These are phyloP conservation scores for Chloromonas sp. DNA, from an alignment of 163 green algal species.

Conservation along the genomic window DNA sequence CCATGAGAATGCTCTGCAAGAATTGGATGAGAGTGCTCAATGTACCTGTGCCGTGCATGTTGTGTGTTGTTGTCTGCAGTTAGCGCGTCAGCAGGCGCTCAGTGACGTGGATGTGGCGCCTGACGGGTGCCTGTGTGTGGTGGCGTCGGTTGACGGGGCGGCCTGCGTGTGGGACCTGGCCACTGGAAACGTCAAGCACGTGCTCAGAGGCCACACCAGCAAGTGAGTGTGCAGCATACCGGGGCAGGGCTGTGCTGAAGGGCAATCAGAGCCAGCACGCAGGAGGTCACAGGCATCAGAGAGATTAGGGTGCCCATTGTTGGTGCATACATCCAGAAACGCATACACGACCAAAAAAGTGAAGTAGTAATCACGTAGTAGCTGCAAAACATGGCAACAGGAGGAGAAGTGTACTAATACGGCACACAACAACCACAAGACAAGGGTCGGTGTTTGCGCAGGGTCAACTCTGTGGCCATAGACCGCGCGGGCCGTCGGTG, in stretches of 20 bases:
- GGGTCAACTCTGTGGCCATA: slow-evolving; percentile 48
- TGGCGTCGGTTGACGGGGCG: slow-evolving; percentile 56
- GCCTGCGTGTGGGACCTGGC: slow-evolving; percentile 65
- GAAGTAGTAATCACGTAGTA: too few species aligned
- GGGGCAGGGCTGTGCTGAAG: too few species aligned
- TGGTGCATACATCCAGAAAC: too few species aligned
- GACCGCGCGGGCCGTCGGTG: slow-evolving; percentile 34
- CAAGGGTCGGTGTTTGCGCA: background rate
- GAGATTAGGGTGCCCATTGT: too few species aligned
- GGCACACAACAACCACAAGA: too few species aligned
- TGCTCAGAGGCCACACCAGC: slow-evolving; percentile 19
- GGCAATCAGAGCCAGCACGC: too few species aligned
- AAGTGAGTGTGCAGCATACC: slow-evolving; percentile 12
- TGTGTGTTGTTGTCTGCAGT: slow-evolving; percentile 32
- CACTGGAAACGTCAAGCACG: slow-evolving; percentile 30
- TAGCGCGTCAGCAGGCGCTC: slow-evolving; percentile 70
- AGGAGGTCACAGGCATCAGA: too few species aligned
- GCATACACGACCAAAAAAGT: too few species aligned
- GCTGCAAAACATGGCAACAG: too few species aligned
- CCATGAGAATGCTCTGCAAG: too few species aligned
- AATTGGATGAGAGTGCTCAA: too few species aligned
- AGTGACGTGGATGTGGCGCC: slow-evolving; percentile 58
- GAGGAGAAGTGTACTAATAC: too few species aligned
- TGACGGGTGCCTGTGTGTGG: slow-evolving; percentile 46
- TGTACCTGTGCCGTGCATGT: slow-evolving; percentile 1